These are phyloP conservation scores for Candida patagonica DNA, from an alignment of 805 yeast species.

Conservation along the genomic window DNA sequence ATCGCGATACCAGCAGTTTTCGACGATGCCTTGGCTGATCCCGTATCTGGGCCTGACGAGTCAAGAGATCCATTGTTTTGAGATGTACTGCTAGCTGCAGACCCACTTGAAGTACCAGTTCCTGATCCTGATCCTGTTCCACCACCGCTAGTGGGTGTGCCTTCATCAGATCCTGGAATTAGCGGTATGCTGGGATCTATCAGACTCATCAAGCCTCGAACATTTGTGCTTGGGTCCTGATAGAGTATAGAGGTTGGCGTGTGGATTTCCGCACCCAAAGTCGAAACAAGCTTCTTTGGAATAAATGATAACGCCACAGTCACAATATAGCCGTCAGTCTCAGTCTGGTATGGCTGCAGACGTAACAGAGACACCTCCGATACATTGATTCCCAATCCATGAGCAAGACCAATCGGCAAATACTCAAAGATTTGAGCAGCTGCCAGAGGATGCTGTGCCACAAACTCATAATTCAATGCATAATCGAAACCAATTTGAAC, in stretches of 20 bases:
- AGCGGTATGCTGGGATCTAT: constrained; percentile 64
- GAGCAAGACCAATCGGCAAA: constrained; percentile 62
- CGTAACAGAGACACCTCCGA: constrained; percentile 48
- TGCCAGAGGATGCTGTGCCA: constrained; percentile 59
- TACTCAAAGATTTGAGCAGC: constrained; percentile 81
- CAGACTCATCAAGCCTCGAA: constrained; percentile 48
- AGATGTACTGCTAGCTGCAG: constrained; percentile 5
- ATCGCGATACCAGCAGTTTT: constrained; percentile 69
- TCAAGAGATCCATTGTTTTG: constrained; percentile 27
- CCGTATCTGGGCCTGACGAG: constrained; percentile 15
- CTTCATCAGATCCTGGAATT: constrained; percentile 13
- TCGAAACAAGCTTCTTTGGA: constrained; percentile 44
- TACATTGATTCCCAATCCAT: constrained; percentile 43
- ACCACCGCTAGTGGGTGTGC: constrained; percentile 7
- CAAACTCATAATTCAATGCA: constrained; percentile 75
- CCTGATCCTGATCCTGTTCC: constrained; percentile 21
- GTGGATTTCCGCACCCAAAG: constrained; percentile 42
- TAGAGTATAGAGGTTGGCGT: constrained; percentile 52
- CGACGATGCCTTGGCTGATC: constrained; percentile 28
- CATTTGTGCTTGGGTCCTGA: constrained; percentile 40
- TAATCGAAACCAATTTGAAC: constrained; percentile 72
- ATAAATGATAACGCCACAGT: constrained; percentile 85
- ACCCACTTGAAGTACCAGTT: constrained; percentile 5
- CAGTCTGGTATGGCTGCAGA: constrained; percentile 65
- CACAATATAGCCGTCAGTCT: constrained; percentile 52